phyloP scores from a whole-genome alignment of 257 asterid species.

The Catharanthus roseus region DNA sequence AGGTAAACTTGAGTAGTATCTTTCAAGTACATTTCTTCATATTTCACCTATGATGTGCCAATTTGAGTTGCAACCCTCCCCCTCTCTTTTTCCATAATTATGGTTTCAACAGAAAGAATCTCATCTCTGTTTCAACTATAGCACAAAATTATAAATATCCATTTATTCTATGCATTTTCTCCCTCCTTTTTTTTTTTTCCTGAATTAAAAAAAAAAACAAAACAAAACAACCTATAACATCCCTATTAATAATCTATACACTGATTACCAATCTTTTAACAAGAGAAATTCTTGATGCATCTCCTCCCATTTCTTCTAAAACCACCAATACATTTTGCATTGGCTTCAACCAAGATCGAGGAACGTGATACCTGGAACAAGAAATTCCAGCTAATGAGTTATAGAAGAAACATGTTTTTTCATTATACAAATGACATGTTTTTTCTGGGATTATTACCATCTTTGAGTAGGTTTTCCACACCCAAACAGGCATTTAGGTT shows the following conservation, averaged over 20 bases:
- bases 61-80: not conserved
- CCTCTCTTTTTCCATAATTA: not conserved
- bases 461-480: conserved; percentile 94
- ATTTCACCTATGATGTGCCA: not conserved
- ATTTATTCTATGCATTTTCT: not conserved
- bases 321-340: conserved; percentile 55
- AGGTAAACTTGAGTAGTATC: not conserved
- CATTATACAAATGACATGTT: not conserved
- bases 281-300: conserved; percentile 72
- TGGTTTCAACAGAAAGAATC: not conserved
- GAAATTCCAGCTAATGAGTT: not conserved
- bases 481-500: conserved; percentile 69
- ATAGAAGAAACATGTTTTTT: conserved; percentile 2
- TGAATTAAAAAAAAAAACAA: too few species aligned
- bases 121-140: not conserved
- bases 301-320: conserved; percentile 92
- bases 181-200: too few species aligned
- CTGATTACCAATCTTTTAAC: conserved; percentile 51
- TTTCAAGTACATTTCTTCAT: not conserved
- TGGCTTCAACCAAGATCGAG: conserved; percentile 84
- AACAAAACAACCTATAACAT: conserved; percentile 2
- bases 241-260: conserved; percentile 23
- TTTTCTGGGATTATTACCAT: conserved; percentile 55
- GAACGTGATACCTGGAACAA: conserved; percentile 81
- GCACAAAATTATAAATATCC: not conserved